Base-by-base conservation (phyloP, 495 filamentous ascomycete species). In the Cercophora samala region DNA sequence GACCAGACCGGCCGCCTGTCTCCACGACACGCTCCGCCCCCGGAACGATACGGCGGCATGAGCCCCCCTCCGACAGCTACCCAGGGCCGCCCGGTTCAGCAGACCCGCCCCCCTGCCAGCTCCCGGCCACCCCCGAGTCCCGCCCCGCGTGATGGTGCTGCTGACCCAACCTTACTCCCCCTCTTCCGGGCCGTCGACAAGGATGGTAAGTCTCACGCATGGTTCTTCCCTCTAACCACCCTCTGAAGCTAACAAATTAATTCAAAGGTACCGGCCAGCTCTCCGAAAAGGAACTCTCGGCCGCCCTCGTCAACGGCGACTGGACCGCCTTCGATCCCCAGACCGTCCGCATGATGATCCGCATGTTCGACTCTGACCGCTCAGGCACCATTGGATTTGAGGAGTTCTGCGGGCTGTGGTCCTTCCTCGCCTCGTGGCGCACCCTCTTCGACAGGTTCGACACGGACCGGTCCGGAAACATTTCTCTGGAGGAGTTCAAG, bases 331-430 rank as follows among this genome's bases (percentile, higher is more conserved):
- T 99, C 76, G 96, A 99, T 79, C 87, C 89, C n/a, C 91, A 97
- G 70, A 99, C 95, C 3, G 92, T 99, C 65, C 89, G 90, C 67
- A 96, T 97, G 92, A 98, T 99, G 95, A 97, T 98, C 68, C 88
- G 89, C 74, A 98, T 98, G 95, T 99, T 99, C 79, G 95, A 98
- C 80, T 88, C 83, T 68, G 90, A 97, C 80, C 89, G 91, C 65
- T 90, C 86, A 64, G 93, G 94, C 58, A 91, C 88, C 5, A 97
- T 99, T 74, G 91, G 87, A 60, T 99, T 97, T 75, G 89, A 97
- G 69, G 95, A 99, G 78, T 99, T 99, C 71, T 95, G 91, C 74
- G 92, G 92, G 4, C 80, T 99, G 55, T 99, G 95, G 95, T 90
- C 89, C 58, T 99, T 97, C 81, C 84, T 99, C 11, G 91, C 92